Evolutionary conservation across 805 yeast genomes (phyloP), one percentile per base, ranked within the genome.

Genomic region (Ogataea ganodermae): DNA sequence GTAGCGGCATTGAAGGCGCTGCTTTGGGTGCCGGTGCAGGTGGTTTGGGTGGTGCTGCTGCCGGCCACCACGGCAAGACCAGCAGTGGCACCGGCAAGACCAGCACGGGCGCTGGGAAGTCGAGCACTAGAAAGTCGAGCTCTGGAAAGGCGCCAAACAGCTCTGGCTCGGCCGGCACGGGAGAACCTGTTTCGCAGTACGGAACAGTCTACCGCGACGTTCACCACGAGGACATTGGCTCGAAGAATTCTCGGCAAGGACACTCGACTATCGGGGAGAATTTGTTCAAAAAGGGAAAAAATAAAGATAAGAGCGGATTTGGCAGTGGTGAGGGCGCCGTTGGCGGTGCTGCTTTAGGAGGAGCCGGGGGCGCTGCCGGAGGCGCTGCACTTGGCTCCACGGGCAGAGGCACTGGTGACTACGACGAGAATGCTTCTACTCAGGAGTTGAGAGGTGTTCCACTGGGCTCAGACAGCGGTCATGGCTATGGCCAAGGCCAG

Each of bases 191-290:
- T 12, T 17, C 21, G 18, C 59, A 52, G 39, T 40, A 52, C 26
- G 56, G 56, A 14, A 52, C 55, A 3, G 50, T 50, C 14, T 51
- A 51, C 40, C 51, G 48, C 18, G 56, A 51, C 21, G 49, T 46
- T 18, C 53, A 52, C 28, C 40, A 42, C 13, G 55, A 52, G 12
- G 35, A 40, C 22, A 35, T 47, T n/a, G 42, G 45, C 2, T 13
- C 45, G 18, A 35, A 35, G 31, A 39, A 49, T 27, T 35, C 24
- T 6, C 37, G 38, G 16, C 33, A 43, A 16, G 51, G 51, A 31
- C 45, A 44, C 22, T 26, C 35, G 16, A 32, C 43, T n/a, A 38
- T 38, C 16, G 42, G 42, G 8, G 42, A 38, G 24, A 38, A 38
- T 27, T 4, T 27, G 16, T 26, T 38, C 33, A 38, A 38, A 24